phyloP scores from a whole-genome alignment of 1,139 yeast genomes.

The Torulaspora pretoriensis region DNA sequence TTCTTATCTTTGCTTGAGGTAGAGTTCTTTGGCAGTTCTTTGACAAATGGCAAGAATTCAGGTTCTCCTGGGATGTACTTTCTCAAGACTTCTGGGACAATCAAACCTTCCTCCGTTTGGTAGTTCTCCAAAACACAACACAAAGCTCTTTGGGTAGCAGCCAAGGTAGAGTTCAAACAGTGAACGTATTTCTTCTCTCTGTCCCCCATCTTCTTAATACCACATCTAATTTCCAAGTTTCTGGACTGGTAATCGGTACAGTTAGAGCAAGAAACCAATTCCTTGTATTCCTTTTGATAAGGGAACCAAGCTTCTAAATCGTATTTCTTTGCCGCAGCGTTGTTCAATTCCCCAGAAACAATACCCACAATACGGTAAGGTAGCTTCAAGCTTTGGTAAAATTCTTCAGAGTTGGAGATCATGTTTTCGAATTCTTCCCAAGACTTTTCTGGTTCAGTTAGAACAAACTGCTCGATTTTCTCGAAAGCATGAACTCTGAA shows the following conservation, averaged over 20 bases:
- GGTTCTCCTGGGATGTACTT: slow-evolving; percentile 98
- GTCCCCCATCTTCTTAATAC: slow-evolving; percentile 93
- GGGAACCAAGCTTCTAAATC: slow-evolving; percentile 99
- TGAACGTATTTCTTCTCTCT: slow-evolving; percentile 97
- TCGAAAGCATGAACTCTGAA: slow-evolving; percentile 98
- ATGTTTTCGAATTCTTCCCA: slow-evolving; percentile 96
- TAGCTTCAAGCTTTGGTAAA: slow-evolving; percentile 83
- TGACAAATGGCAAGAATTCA: slow-evolving; percentile 84
- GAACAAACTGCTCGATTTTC: slow-evolving; percentile 92
- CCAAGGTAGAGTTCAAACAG: slow-evolving; percentile 93
- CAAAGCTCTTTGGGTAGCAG: slow-evolving; percentile 97
- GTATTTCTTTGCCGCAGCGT: slow-evolving; percentile 98
- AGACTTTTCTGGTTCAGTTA: slow-evolving; percentile 96
- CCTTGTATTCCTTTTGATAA: slow-evolving; percentile 96
- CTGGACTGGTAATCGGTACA: slow-evolving; percentile 99
- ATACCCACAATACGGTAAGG: slow-evolving; percentile 98
- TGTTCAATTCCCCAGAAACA: slow-evolving; percentile 97
- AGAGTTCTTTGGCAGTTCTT: slow-evolving; percentile 91
- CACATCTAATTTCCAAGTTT: slow-evolving; percentile 97
- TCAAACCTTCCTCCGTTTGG: slow-evolving; percentile 93
- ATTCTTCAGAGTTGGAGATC: slow-evolving; percentile 88
- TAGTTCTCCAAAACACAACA: slow-evolving; percentile 97
- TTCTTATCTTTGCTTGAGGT: slow-evolving; percentile 69
- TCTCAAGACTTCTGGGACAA: slow-evolving; percentile 91
- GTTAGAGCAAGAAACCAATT: slow-evolving; percentile 95